phyloP scores from a whole-genome alignment of 371 early-diverging fungal species.

The Mortierella sp. region DNA sequence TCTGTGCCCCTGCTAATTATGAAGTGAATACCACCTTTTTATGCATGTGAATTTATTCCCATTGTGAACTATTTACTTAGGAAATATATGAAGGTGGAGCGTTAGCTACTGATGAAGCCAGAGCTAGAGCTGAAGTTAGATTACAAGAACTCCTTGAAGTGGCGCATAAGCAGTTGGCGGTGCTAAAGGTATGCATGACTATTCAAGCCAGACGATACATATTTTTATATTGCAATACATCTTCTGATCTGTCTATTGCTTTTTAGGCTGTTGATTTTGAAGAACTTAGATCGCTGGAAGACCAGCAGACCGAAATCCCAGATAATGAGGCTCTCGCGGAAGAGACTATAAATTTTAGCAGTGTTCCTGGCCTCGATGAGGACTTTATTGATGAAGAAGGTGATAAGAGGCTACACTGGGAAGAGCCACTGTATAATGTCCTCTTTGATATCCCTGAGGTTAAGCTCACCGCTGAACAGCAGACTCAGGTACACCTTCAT shows the following conservation, averaged over 20 bases:
- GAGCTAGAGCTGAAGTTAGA: neutral
- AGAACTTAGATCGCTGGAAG: too few relatives aligned
- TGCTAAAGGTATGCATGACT: neutral
- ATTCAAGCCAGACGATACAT: neutral
- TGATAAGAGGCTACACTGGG: neutral
- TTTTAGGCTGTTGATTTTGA: neutral
- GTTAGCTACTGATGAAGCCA: too few relatives aligned
- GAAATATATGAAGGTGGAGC: too few relatives aligned
- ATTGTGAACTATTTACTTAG: too few relatives aligned
- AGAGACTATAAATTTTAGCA: too few relatives aligned
- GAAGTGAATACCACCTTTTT: too few relatives aligned
- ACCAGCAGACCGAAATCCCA: too few relatives aligned
- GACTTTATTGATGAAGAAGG: neutral
- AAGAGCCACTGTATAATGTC: neutral
- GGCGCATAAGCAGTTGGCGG: neutral
- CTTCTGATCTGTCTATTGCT: neutral
- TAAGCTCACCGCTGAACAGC: neutral
- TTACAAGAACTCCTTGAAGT: neutral
- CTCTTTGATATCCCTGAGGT: neutral
- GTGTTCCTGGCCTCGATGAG: too few relatives aligned
- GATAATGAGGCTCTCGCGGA: too few relatives aligned
- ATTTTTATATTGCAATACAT: neutral
- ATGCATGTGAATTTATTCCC: too few relatives aligned
- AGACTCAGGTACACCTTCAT: neutral
- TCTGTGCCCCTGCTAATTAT: too few relatives aligned